Percentiles rank a stretch among this genome's conserved stretches.
Evolutionary conservation across 1,284 basidiomycete genomes (phyloP).

Genomic region (Papiliotrema laurentii): DNA sequence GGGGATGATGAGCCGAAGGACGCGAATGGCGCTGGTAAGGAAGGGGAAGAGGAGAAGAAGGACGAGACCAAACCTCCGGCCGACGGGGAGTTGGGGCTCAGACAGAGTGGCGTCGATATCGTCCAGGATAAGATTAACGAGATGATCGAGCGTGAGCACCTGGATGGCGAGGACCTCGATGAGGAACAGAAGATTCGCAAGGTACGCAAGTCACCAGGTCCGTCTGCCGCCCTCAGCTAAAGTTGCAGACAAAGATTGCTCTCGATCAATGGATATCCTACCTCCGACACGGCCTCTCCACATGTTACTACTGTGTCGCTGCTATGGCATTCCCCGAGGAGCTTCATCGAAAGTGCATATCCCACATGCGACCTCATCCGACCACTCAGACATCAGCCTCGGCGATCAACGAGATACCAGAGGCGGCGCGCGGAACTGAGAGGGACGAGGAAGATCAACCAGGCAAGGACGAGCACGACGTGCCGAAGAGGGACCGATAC

Average conservation of each 20-base stretch:
- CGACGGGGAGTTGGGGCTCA: slow-evolving; percentile 15
- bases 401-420: slow-evolving; percentile 1
- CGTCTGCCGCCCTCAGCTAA: too few species aligned
- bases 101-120: slow-evolving; percentile 36
- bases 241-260: slow-evolving; percentile 29
- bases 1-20: slow-evolving; percentile 45
- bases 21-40: slow-evolving; percentile 53
- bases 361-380: slow-evolving; percentile 62
- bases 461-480: slow-evolving; percentile 45
- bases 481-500: slow-evolving; percentile 25
- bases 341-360: slow-evolving; percentile 85
- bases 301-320: slow-evolving; percentile 87
- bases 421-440: neutral
- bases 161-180: slow-evolving; percentile 26
- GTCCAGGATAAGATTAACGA: slow-evolving; percentile 37
- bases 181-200: slow-evolving; percentile 26
- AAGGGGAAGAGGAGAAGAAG: slow-evolving; percentile 61
- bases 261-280: slow-evolving; percentile 41
- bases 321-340: slow-evolving; percentile 88
- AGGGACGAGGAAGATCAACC: slow-evolving; percentile 31
- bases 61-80: slow-evolving; percentile 39
- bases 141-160: slow-evolving; percentile 25
- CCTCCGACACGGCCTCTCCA: slow-evolving; percentile 39
- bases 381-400: slow-evolving; percentile 1
- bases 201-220: too few species aligned